These are phyloP conservation scores for Polychaeton citri DNA, from an alignment of 2,329 filamentous ascomycete species.

Conservation along the genomic window DNA sequence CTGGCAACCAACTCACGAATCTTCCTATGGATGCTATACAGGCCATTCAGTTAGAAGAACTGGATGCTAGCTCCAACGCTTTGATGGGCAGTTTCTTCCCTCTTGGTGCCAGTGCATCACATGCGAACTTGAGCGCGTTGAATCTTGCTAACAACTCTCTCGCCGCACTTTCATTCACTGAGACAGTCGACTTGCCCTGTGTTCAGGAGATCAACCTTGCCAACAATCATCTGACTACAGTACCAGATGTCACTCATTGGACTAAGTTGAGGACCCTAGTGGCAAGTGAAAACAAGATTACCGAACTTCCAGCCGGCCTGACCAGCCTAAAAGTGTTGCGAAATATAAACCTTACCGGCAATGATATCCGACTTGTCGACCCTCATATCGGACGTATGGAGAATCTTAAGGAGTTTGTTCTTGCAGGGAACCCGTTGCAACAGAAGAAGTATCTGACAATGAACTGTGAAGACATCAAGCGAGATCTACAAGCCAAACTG, in stretches of 20 bases:
- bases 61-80: conserved; percentile 66
- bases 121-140: conserved; percentile 57
- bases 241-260: conserved; percentile 70
- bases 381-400: conserved; percentile 70
- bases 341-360: conserved; percentile 71
- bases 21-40: conserved; percentile 59
- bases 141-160: conserved; percentile 70
- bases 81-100: conserved; percentile 61
- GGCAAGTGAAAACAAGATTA: conserved; percentile 71
- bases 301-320: conserved; percentile 64
- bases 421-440: conserved; percentile 80
- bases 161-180: conserved; percentile 34
- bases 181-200: conserved; percentile 50
- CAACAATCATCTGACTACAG: conserved; percentile 59
- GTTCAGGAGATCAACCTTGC: conserved; percentile 65
- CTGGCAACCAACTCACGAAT: conserved; percentile 60
- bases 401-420: conserved; percentile 55
- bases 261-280: conserved; percentile 56
- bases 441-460: conserved; percentile 79
- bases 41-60: conserved; percentile 56
- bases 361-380: conserved; percentile 65
- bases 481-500: conserved; percentile 53
- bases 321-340: conserved; percentile 52
- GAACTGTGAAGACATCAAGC: conserved; percentile 68
- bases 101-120: conserved; percentile 28